These are phyloP conservation scores for Salix viminalis DNA, from an alignment of 345 rosid genomes.

Conservation along the genomic window DNA sequence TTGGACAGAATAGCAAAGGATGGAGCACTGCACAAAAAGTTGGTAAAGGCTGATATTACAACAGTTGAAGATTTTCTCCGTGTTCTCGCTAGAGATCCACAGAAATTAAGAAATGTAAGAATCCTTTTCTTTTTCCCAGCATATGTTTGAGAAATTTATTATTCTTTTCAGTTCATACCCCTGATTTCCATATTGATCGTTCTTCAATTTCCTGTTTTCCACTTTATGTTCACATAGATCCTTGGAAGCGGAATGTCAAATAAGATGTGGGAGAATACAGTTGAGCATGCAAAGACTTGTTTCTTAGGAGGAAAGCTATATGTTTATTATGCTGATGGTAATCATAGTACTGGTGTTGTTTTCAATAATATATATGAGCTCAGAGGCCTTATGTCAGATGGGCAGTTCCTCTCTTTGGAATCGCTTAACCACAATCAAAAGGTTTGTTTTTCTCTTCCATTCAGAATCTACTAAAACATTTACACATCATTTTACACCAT, in stretches of 20 bases:
- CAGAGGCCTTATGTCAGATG: conserved; percentile 67
- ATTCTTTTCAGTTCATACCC: not conserved
- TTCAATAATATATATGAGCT: conserved; percentile 84
- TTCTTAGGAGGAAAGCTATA: conserved; percentile 77
- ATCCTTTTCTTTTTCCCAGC: not conserved
- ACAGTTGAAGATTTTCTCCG: conserved; percentile 92
- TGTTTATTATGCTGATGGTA: conserved; percentile 59
- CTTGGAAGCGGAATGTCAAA: conserved; percentile 98
- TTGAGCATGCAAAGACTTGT: conserved; percentile 94
- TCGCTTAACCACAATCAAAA: conserved; percentile 69
- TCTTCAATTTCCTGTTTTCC: not conserved
- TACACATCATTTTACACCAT: not conserved
- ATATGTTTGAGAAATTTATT: not conserved
- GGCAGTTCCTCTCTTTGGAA: conserved; percentile 71
- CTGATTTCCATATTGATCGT: not conserved
- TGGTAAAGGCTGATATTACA: conserved; percentile 49
- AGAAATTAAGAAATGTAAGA: conserved; percentile 67
- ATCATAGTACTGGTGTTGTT: conserved; percentile 55
- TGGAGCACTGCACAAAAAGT: conserved; percentile 86
- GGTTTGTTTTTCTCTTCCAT: conserved; percentile 34
- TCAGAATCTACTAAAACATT: not conserved
- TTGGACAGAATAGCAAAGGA: conserved; percentile 92
- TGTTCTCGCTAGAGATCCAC: conserved; percentile 64
- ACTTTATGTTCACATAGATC: conserved; percentile 35
- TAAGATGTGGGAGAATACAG: conserved; percentile 94